Evolutionary conservation across 1,284 basidiomycete species (phyloP).

Genomic region (Malassezia caprae): DNA sequence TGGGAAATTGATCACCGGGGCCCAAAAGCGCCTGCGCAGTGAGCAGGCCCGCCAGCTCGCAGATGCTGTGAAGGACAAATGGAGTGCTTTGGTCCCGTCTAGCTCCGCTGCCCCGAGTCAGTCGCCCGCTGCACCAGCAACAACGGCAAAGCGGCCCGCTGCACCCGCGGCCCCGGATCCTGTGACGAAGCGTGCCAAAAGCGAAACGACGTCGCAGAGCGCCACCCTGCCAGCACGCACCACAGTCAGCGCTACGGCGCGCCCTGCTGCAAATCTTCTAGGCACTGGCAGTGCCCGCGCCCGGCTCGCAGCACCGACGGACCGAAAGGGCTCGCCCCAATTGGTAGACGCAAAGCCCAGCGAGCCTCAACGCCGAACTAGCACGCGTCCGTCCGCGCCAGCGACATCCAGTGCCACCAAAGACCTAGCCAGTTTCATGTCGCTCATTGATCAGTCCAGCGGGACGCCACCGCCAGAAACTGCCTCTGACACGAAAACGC

Average conservation of each 20-base stretch:
- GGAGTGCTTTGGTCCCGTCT: constrained; percentile 23
- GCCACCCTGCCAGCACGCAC: neutral
- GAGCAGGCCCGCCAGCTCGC: constrained; percentile 20
- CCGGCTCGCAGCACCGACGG: neutral
- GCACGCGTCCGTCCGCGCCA: neutral
- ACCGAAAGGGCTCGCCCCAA: constrained; percentile 12
- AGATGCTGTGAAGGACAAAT: constrained; percentile 21
- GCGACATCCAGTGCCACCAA: constrained; percentile 7
- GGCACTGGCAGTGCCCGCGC: neutral
- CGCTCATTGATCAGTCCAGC: constrained; percentile 13
- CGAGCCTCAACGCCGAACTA: constrained; percentile 1
- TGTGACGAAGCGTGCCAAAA: neutral
- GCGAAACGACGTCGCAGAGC: neutral
- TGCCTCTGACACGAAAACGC: neutral
- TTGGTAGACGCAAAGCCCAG: neutral
- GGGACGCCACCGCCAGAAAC: neutral
- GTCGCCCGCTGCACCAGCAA: neutral
- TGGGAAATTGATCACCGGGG: constrained; percentile 28
- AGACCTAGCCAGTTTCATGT: constrained; percentile 20
- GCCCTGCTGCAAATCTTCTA: neutral
- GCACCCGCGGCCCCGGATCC: neutral
- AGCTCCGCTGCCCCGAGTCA: neutral
- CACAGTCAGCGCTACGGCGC: neutral
- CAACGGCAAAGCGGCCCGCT: constrained; percentile 11
- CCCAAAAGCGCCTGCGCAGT: constrained; percentile 19